Evolutionary conservation across 352 stramenopile species (phyloP).

Genomic region (Globisporangium cystogenes): DNA sequence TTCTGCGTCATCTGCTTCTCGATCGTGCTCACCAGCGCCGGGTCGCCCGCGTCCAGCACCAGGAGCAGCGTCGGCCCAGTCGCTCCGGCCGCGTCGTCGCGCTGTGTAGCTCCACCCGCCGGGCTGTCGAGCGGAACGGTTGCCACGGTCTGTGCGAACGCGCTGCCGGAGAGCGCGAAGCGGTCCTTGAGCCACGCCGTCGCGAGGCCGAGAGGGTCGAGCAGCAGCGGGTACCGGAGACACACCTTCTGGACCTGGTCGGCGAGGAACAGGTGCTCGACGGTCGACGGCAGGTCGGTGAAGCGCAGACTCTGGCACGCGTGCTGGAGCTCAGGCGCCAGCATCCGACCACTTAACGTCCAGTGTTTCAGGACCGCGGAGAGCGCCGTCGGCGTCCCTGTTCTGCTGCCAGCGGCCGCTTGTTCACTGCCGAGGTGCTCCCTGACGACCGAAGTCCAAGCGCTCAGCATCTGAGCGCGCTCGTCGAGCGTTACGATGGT

Average conservation of each 20-base stretch:
- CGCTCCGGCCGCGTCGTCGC: constrained; percentile 8
- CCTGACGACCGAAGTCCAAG: constrained; percentile 18
- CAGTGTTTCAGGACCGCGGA: constrained; percentile 14
- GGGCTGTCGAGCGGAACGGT: neutral
- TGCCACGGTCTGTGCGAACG: neutral
- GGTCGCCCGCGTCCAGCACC: constrained; percentile 40
- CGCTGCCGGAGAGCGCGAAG: constrained; percentile 9
- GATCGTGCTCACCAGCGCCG: constrained; percentile 23
- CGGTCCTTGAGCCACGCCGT: constrained; percentile 32
- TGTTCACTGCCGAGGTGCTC: neutral
- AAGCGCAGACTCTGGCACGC: constrained; percentile 22
- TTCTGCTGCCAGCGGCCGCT: neutral
- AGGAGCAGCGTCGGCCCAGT: constrained; percentile 11
- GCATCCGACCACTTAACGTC: constrained; percentile 18
- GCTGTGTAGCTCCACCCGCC: neutral
- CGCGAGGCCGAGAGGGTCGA: constrained; percentile 38
- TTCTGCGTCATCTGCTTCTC: constrained; percentile 40
- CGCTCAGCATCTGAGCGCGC: constrained; percentile 13
- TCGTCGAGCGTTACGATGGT: constrained; percentile 18
- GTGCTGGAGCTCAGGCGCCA: constrained; percentile 24
- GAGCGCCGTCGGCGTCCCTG: constrained; percentile 1
- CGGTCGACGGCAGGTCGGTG: constrained; percentile 16
- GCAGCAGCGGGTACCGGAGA: constrained; percentile 38
- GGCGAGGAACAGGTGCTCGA: constrained; percentile 42
- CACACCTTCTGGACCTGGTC: constrained; percentile 39